phyloP scores from a whole-genome alignment of 768 basidiomycete species.

The Agrocybe chaxingu region DNA sequence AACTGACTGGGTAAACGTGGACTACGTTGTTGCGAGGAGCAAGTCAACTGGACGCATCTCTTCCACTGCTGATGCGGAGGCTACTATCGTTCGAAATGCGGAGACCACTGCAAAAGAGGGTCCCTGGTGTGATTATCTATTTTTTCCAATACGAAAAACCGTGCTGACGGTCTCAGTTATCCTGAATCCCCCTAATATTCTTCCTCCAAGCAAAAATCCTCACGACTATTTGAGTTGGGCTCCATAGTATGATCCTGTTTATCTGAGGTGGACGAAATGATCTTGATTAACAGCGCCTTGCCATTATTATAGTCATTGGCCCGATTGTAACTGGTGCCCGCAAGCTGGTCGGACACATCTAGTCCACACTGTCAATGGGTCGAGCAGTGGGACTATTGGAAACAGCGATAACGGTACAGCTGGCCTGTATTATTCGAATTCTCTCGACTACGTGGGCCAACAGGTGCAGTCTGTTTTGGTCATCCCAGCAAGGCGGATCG shows the following conservation, averaged over 20 bases:
- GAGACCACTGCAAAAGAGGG: slow-evolving; percentile 31
- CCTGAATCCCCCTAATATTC: slow-evolving; percentile 15
- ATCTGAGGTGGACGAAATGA: background rate
- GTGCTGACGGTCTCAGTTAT: slow-evolving; percentile 26
- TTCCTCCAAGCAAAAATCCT: slow-evolving; percentile 28
- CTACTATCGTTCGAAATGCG: slow-evolving; percentile 34
- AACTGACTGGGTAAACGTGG: slow-evolving; percentile 47
- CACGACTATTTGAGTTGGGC: slow-evolving; percentile 58
- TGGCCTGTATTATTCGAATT: too few species aligned
- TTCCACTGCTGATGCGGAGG: slow-evolving; percentile 28
- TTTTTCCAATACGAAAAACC: background rate
- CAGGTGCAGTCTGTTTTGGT: too few species aligned
- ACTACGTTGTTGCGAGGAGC: slow-evolving; percentile 33
- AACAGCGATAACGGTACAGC: background rate
- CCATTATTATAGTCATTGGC: slow-evolving; percentile 42
- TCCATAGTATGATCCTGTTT: slow-evolving; percentile 42
- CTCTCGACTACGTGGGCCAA: too few species aligned
- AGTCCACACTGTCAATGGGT: slow-evolving; percentile 19
- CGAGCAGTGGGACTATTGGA: slow-evolving; percentile 11
- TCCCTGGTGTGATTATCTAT: slow-evolving; percentile 30
- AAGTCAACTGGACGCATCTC: slow-evolving; percentile 10
- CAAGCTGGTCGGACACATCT: slow-evolving; percentile 19
- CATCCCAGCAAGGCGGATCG: too few species aligned
- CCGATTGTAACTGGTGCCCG: slow-evolving; percentile 50
- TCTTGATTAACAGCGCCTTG: too few species aligned